A percentile compares a stretch with the other conserved stretches of the same genome.
phyloP scores from a whole-genome alignment of 2,329 filamentous ascomycete genomes.

The Stemphylium beticola region DNA sequence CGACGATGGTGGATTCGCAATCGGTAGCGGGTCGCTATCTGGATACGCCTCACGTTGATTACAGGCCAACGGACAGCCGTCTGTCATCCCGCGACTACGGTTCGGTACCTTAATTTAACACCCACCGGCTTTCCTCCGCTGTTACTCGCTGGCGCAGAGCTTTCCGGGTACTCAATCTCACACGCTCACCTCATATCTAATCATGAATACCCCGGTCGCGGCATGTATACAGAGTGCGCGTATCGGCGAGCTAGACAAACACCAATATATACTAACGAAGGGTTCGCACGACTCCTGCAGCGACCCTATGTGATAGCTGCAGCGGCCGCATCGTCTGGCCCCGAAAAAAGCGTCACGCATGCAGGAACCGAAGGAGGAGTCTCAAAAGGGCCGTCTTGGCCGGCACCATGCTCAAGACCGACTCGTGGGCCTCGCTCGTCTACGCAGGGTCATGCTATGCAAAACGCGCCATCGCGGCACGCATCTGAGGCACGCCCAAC shows the following conservation, averaged over 20 bases:
- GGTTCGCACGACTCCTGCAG: not conserved
- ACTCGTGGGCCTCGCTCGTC: constrained; percentile 26
- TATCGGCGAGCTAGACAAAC: not conserved
- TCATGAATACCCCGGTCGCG: not conserved
- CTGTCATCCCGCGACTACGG: constrained; percentile 4
- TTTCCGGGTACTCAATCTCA: not conserved
- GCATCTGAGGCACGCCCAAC: constrained; percentile 18
- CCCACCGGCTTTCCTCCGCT: not conserved
- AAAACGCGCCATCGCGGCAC: constrained; percentile 27
- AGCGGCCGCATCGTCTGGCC: constrained; percentile 17
- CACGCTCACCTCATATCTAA: not conserved
- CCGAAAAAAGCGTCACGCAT: constrained; percentile 20
- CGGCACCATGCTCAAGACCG: constrained; percentile 18
- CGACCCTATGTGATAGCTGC: constrained; percentile 2
- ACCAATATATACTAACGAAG: not conserved
- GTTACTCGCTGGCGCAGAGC: not conserved
- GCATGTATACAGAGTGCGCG: not conserved
- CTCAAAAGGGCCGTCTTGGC: constrained; percentile 26
- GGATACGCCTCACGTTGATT: constrained; percentile 20
- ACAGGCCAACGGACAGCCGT: constrained; percentile 5
- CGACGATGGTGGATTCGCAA: too few species aligned
- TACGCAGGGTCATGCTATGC: constrained; percentile 17
- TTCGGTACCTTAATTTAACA: constrained; percentile 9
- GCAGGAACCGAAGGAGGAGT: constrained; percentile 19
- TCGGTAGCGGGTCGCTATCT: constrained; percentile 13